Conservation (phyloP, 1,284 basidiomycete genomes). For the Pyrrhoderma noxium region DNA sequence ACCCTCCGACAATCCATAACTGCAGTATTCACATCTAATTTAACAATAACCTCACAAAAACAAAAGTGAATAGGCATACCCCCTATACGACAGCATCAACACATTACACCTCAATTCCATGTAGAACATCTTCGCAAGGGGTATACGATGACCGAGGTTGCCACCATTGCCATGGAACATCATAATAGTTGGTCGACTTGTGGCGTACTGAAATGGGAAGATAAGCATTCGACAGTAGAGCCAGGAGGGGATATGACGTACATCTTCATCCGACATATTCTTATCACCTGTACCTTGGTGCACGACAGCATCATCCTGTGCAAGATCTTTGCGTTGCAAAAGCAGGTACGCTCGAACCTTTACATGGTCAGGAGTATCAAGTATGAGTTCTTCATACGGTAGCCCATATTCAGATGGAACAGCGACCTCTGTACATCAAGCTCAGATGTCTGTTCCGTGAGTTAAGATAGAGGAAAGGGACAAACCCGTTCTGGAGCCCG, state of each 20-base stretch:
- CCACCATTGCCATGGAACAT: constrained; percentile 92
- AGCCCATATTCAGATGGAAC: constrained; percentile 64
- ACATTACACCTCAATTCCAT: constrained; percentile 83
- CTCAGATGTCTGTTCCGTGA: too few species aligned
- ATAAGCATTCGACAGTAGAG: constrained; percentile 10
- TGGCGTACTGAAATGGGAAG: constrained; percentile 43
- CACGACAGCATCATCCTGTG: constrained; percentile 21
- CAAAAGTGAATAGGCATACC: constrained; percentile 29
- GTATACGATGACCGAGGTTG: constrained; percentile 81
- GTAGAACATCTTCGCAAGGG: constrained; percentile 83
- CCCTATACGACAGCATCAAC: constrained; percentile 82
- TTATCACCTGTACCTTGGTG: constrained; percentile 16
- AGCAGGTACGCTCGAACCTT: constrained; percentile 59
- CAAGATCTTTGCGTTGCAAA: constrained; percentile 35
- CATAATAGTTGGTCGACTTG: constrained; percentile 72
- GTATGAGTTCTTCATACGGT: constrained; percentile 64
- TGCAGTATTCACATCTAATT: constrained; percentile 24
- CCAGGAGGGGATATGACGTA: constrained; percentile 18
- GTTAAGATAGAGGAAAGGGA: too few species aligned
- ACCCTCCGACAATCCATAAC: constrained; percentile 81
- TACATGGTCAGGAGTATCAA: constrained; percentile 57
- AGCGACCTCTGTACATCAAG: constrained; percentile 50
- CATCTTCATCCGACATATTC: constrained; percentile 27
- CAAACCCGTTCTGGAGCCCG: constrained; percentile 71
- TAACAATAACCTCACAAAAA: background rate